Conservation (phyloP, 2,329 filamentous ascomycete genomes). For the Phialemonium atrogriseum region DNA sequence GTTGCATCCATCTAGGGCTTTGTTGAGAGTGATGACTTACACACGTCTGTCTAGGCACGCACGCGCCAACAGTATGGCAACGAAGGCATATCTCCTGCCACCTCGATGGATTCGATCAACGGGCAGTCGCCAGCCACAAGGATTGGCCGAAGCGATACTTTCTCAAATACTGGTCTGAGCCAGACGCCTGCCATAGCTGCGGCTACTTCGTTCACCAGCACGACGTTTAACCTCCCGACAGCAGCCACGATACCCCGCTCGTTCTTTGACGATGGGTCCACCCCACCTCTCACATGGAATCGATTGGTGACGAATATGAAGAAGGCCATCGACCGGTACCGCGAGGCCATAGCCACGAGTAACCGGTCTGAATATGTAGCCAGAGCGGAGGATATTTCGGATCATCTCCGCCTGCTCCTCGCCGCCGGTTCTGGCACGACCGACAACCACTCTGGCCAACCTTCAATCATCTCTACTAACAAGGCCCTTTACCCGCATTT, state of each 20-base stretch:
- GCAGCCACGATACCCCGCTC: slow-evolving; percentile 62
- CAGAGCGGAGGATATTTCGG: slow-evolving; percentile 94
- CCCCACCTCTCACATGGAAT: slow-evolving; percentile 79
- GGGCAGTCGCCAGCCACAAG: slow-evolving; percentile 52
- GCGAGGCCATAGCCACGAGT: slow-evolving; percentile 76
- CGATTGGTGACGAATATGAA: slow-evolving; percentile 89
- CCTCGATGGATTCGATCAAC: slow-evolving; percentile 86
- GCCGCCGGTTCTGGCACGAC: slow-evolving; percentile 94
- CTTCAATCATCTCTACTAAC: slow-evolving; percentile 98
- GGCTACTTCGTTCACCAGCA: slow-evolving; percentile 54
- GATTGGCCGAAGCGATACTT: slow-evolving; percentile 45
- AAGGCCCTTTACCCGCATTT: slow-evolving; percentile 96
- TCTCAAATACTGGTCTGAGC: slow-evolving; percentile 39
- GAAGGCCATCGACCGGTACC: slow-evolving; percentile 78
- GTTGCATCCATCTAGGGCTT: too few species aligned
- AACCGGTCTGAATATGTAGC: slow-evolving; percentile 86
- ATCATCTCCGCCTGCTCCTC: slow-evolving; percentile 87
- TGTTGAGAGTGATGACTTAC: too few species aligned
- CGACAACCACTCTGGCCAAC: slow-evolving; percentile 96
- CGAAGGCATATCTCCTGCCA: slow-evolving; percentile 73
- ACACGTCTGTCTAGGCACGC: slow-evolving; percentile 34
- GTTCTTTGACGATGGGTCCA: slow-evolving; percentile 84
- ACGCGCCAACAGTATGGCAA: slow-evolving; percentile 56
- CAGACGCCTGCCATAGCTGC: slow-evolving; percentile 44
- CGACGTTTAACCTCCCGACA: slow-evolving; percentile 47